These are phyloP conservation scores for Phaeophleospora eucalypticola DNA, from an alignment of 2,329 filamentous ascomycete species.

Conservation along the genomic window DNA sequence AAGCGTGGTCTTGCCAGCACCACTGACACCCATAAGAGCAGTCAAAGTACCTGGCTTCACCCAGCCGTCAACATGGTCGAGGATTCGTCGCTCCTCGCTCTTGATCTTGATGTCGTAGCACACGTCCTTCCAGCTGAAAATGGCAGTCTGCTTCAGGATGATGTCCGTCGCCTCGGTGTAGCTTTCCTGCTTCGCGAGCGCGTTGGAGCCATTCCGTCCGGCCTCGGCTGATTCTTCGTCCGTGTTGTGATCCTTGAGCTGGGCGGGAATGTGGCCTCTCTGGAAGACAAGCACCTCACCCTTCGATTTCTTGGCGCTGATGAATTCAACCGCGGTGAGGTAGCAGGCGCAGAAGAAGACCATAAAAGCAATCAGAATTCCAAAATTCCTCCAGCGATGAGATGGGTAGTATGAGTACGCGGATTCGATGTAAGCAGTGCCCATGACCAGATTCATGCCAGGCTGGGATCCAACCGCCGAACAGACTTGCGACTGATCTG, in stretches of 20 bases:
- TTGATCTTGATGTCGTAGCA: constrained; percentile 81
- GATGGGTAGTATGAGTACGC: constrained; percentile 31
- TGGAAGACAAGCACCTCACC: constrained; percentile 50
- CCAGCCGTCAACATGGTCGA: constrained; percentile 87
- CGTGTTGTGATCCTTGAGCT: constrained; percentile 48
- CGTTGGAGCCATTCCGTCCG: constrained; percentile 6
- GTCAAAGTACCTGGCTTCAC: constrained; percentile 89
- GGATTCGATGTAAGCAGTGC: constrained; percentile 34
- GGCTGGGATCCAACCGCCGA: constrained; percentile 40
- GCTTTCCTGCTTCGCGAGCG: constrained; percentile 34
- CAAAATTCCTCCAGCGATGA: constrained; percentile 48
- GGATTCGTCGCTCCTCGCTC: constrained; percentile 65
- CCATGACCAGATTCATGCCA: constrained; percentile 37
- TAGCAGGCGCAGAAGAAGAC: constrained; percentile 41
- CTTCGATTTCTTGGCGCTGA: constrained; percentile 49
- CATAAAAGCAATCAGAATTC: constrained; percentile 45
- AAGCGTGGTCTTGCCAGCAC: constrained; percentile 91
- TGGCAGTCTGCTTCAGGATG: constrained; percentile 62
- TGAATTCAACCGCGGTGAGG: constrained; percentile 43
- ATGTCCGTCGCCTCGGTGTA: constrained; percentile 40
- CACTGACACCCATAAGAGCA: constrained; percentile 85
- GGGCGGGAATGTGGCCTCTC: constrained; percentile 43
- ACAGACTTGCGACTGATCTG: constrained; percentile 36
- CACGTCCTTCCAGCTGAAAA: constrained; percentile 83
- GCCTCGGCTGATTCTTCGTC: constrained; percentile 33